Base-by-base conservation (phyloP, 2,329 filamentous ascomycete species). In the Aspergillus flavus region DNA sequence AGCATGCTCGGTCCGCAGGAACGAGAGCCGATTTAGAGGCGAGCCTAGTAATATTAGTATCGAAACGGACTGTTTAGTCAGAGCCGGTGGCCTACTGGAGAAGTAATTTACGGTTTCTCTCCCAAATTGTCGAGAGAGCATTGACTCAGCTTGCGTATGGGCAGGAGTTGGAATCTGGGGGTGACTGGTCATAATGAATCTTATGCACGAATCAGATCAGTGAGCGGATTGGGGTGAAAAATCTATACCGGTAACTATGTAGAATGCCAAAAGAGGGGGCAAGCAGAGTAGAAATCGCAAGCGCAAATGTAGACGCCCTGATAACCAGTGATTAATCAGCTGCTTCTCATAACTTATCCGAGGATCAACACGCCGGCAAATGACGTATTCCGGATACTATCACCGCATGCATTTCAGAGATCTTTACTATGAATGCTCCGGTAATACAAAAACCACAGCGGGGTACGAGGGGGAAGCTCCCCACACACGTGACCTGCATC, bases 91-190 rank as follows among this genome's bases (percentile, higher is more conserved):
- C 72, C 67, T 72, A 83, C 81, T 81, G 63, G 81, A 81, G 69
- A 83, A 84, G 70, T 84, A 84, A 68, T 84, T 83, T 50, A 79
- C 80, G 1, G 81, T 82, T 70, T 84, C 82, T 71, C 73, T 81
- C 57, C 82, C 82, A 68, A 84, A 84, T 58, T 79, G 81, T 56
- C 80, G 76, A 11, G 80, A 78, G 52, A 84, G 71, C 75, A 83
- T 82, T 43, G 86, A 87, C 74, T 89, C 87, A 69, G 85, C 78
- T 66, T 84, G 80, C 62, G 83, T 77, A 75, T 88, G 85, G 43
- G 85, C 84, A 58, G 87, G 86, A 68, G 83, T 81, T 32, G 87
- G 87, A 59, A 88, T 81, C 60, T 80, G 74, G 43, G 73, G 68
- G 41, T 64, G 58, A 36, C 63, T 63, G 64, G 58, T 72, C 74